phyloP scores from a whole-genome alignment of 1,284 basidiomycete species.

The Boletus putidus region DNA sequence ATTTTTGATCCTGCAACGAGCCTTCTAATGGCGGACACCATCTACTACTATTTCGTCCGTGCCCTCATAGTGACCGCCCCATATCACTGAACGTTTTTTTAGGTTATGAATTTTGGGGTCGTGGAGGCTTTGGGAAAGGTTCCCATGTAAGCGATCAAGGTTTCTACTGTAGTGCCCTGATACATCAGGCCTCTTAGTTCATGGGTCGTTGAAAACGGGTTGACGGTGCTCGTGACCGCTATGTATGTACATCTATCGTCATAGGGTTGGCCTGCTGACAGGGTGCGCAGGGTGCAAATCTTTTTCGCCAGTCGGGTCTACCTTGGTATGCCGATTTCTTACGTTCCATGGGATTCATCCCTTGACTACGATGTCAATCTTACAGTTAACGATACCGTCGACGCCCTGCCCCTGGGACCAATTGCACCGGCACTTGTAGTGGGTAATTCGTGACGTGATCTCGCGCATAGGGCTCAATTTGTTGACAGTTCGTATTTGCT shows the following conservation, averaged over 20 bases:
- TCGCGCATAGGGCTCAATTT: background rate
- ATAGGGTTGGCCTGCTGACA: constrained; percentile 1
- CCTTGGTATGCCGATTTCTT: constrained; percentile 6
- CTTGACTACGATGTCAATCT: background rate
- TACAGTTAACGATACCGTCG: constrained; percentile 14
- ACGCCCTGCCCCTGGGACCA: constrained; percentile 15
- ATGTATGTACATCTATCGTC: constrained; percentile 11
- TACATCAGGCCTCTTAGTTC: constrained; percentile 5
- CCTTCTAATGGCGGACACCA: constrained; percentile 22
- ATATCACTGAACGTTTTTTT: background rate
- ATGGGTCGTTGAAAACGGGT: constrained; percentile 21
- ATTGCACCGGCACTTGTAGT: constrained; percentile 17
- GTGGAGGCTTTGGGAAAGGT: constrained; percentile 7
- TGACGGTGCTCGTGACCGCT: constrained; percentile 20
- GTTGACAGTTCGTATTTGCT: constrained; percentile 12
- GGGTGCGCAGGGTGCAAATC: constrained; percentile 15
- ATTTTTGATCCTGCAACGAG: constrained; percentile 26
- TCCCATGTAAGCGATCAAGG: constrained; percentile 10
- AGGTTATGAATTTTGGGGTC: constrained; percentile 24
- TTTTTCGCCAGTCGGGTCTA: constrained; percentile 22
- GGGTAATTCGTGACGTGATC: background rate
- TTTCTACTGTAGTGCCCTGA: constrained; percentile 1
- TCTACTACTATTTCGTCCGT: constrained; percentile 27
- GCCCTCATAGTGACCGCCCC: no score
- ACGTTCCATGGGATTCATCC: background rate